Evolutionary conservation across 495 filamentous ascomycete genomes (phyloP).

Genomic region (Aspergillus cavernicola): DNA sequence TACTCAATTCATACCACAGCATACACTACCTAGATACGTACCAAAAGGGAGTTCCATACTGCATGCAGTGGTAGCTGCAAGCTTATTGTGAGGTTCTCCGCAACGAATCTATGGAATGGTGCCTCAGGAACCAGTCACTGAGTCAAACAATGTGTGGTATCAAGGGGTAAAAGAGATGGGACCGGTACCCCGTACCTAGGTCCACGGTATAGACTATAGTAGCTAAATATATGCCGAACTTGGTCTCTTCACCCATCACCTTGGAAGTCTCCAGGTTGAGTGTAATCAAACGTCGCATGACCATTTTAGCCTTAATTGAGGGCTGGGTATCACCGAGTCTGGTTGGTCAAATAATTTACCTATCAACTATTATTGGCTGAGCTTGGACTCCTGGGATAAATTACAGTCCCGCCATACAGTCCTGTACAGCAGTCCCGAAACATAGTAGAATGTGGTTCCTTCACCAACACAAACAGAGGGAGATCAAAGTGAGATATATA

Average conservation of each 20-base stretch:
- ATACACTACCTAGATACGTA: no score
- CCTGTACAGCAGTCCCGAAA: constrained; percentile 3
- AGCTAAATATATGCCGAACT: no score
- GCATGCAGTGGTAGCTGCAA: no score
- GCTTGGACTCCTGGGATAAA: not conserved
- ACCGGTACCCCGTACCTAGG: no score
- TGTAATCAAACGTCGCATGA: constrained; percentile 8
- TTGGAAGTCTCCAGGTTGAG: not conserved
- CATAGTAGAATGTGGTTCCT: not conserved
- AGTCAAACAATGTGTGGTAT: no score
- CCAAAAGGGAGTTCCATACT: no score
- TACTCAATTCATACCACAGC: no score
- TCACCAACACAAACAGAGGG: not conserved
- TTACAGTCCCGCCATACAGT: constrained; percentile 3
- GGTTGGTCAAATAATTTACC: not conserved
- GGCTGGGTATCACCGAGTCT: not conserved
- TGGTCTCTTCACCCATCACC: not conserved
- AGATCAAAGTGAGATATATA: no score
- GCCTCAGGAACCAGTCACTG: not conserved
- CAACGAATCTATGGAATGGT: not conserved
- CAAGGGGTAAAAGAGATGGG: no score
- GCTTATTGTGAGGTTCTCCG: not conserved
- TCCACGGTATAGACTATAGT: no score
- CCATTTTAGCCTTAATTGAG: constrained; percentile 4
- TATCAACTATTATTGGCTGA: not conserved